Percentiles rank a stretch among this genome's conserved stretches.
Conservation (phyloP, 805 yeast genomes). For the Yarrowia osloensis region DNA sequence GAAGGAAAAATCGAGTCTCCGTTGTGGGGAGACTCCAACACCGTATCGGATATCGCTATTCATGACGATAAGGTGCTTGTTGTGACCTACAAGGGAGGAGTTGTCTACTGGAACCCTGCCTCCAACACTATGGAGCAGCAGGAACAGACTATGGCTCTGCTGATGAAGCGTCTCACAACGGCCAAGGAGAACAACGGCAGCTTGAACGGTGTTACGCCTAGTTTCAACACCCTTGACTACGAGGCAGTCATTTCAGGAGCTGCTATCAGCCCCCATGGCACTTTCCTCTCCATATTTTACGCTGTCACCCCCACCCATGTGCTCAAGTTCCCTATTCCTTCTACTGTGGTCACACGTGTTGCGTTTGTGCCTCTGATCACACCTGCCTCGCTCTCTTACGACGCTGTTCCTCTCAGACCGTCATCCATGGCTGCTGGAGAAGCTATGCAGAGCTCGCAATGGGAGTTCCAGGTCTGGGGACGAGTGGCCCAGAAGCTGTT, state of each 20-base stretch:
- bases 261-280: background rate
- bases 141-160: slow-evolving; percentile 18
- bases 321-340: slow-evolving; percentile 25
- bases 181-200: slow-evolving; percentile 19
- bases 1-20: slow-evolving; percentile 14
- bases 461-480: slow-evolving; percentile 28
- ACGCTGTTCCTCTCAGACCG: slow-evolving; percentile 18
- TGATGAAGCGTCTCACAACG: slow-evolving; percentile 6
- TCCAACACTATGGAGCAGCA: slow-evolving; percentile 11
- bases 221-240: slow-evolving; percentile 23
- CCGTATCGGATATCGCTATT: background rate
- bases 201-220: slow-evolving; percentile 15
- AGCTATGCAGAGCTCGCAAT: slow-evolving; percentile 17
- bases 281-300: background rate
- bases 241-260: slow-evolving; percentile 15
- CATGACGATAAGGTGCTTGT: background rate
- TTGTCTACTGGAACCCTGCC: slow-evolving; percentile 6
- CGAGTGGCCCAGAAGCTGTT: slow-evolving; percentile 8
- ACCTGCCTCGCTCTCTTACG: background rate
- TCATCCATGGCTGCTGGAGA: slow-evolving; percentile 18
- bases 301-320: slow-evolving; percentile 8
- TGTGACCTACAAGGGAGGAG: slow-evolving; percentile 15
- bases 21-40: background rate
- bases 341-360: slow-evolving; percentile 10
- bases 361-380: slow-evolving; percentile 16